These are phyloP conservation scores for Lizonia empirigonia DNA, from an alignment of 2,329 filamentous ascomycete species.

Conservation along the genomic window DNA sequence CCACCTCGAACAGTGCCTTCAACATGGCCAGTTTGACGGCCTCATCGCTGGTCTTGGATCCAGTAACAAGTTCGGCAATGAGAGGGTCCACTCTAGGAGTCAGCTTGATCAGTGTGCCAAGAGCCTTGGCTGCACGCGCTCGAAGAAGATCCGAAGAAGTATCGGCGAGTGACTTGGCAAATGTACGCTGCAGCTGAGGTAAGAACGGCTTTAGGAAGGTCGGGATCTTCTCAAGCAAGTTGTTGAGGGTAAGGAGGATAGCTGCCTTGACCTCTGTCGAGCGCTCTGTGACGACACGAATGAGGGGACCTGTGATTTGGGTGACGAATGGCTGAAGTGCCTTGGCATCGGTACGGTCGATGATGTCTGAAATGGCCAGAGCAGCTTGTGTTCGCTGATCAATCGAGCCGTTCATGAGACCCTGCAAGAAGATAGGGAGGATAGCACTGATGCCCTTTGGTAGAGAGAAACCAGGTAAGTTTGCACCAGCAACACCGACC, in stretches of 20 bases:
- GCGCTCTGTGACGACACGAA: slow-evolving; percentile 95
- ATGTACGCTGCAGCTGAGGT: slow-evolving; percentile 93
- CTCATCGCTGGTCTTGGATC: slow-evolving; percentile 84
- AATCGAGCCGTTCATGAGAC: slow-evolving; percentile 92
- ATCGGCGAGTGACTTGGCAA: slow-evolving; percentile 94
- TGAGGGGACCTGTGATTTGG: slow-evolving; percentile 95
- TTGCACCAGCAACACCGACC: slow-evolving; percentile 83
- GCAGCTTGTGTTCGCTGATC: slow-evolving; percentile 93
- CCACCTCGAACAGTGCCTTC: slow-evolving; percentile 93
- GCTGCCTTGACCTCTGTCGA: slow-evolving; percentile 96
- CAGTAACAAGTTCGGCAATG: slow-evolving; percentile 90
- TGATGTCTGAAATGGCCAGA: slow-evolving; percentile 91
- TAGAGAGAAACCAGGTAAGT: slow-evolving; percentile 83
- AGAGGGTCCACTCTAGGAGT: slow-evolving; percentile 95
- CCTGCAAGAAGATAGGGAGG: slow-evolving; percentile 94
- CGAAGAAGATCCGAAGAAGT: slow-evolving; percentile 87
- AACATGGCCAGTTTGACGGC: slow-evolving; percentile 96
- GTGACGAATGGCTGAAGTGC: slow-evolving; percentile 94
- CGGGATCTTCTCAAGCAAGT: slow-evolving; percentile 94
- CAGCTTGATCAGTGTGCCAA: slow-evolving; percentile 93
- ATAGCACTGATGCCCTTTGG: slow-evolving; percentile 98
- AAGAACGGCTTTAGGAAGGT: slow-evolving; percentile 94
- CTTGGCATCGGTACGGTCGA: slow-evolving; percentile 87
- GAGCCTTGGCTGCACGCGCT: slow-evolving; percentile 85
- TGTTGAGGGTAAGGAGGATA: slow-evolving; percentile 92